Evolutionary conservation across 352 stramenopile genomes (phyloP), one percentile per base, ranked within the genome.

Genomic region (Thraustotheca clavata): DNA sequence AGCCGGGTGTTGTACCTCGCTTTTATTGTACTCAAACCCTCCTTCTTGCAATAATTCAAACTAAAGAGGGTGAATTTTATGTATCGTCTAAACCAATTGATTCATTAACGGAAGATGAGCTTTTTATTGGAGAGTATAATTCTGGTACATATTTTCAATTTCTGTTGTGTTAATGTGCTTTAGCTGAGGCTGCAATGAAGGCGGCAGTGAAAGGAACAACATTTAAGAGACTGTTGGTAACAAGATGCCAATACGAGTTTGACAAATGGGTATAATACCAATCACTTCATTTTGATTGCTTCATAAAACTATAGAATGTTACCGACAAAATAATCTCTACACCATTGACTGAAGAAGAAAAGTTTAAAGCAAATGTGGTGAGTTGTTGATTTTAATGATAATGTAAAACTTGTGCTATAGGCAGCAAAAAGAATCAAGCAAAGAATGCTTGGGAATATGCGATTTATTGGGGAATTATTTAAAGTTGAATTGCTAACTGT

Each of bases 381-480:
- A 76, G 87, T 48, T 77, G 14, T 41, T 67, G 54, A 16, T 46
- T 24, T 50, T 29, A 38, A 16, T 35, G 18, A 9, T 62, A 22
- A 7, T 63, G 27, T 32, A 49, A 26, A 24, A 1, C 3, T 52
- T 24, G 2, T 9, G 11, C 9, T 9, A 26, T 39, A 86, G 77
- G 54, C 69, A 61, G 80, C 80, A 20, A 82, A 85, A 47, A 75
- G 80, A 31, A 72, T 75, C 12, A 94, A 94, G 60, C 73, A 74
- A 46, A 69, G 75, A 8, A 91, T 95, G 86, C 71, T 95, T 16
- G 86, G 86, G 24, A 95, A 93, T 70, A 93, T 93, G 47, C 86
- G 86, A 32, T 95, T 95, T 52, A 87, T 95, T 33, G 86, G 83
- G 32, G 86, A 95, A 49, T 48, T 95, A 33, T 95, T 89, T 72